Percentiles rank a stretch among this genome's conserved stretches.
Conservation (phyloP, 208 protist genomes). For the Wallacemonas rigidus region DNA sequence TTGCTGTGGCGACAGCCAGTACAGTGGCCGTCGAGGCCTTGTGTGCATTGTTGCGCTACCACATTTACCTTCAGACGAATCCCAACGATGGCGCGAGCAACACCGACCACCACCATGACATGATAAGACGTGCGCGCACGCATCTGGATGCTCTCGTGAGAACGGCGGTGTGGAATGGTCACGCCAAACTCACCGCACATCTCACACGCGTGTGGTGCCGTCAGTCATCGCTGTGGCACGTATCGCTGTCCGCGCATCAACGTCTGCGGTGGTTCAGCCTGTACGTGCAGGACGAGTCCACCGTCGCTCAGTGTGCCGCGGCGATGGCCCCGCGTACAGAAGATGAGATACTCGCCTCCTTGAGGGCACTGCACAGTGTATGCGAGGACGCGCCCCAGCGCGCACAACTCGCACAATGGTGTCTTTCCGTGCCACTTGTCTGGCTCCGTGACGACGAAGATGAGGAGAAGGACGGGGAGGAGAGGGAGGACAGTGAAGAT, state of each 20-base stretch:
- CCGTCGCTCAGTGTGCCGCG: background rate
- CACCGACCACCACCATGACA: background rate
- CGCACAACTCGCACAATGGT: background rate
- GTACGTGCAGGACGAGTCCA: constrained; percentile 15
- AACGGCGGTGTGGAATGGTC: constrained; percentile 32
- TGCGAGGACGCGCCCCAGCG: background rate
- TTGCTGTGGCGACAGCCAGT: constrained; percentile 49
- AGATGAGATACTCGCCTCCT: background rate
- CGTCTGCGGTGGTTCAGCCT: background rate
- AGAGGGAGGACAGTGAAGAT: no score
- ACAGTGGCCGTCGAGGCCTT: constrained; percentile 46
- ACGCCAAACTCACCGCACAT: background rate
- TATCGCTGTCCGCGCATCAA: no score
- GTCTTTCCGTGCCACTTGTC: background rate
- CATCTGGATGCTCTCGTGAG: constrained; percentile 5
- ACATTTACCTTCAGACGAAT: background rate
- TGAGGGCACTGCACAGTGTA: background rate
- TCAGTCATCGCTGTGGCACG: background rate
- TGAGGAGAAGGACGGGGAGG: background rate
- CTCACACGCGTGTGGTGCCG: background rate
- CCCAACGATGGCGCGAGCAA: no score
- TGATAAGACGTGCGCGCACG: background rate
- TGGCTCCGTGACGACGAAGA: background rate
- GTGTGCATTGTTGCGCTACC: constrained; percentile 33
- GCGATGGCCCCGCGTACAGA: background rate